Conservation (phyloP, 2,329 filamentous ascomycete species). For the Scolecobasidium constrictum region DNA sequence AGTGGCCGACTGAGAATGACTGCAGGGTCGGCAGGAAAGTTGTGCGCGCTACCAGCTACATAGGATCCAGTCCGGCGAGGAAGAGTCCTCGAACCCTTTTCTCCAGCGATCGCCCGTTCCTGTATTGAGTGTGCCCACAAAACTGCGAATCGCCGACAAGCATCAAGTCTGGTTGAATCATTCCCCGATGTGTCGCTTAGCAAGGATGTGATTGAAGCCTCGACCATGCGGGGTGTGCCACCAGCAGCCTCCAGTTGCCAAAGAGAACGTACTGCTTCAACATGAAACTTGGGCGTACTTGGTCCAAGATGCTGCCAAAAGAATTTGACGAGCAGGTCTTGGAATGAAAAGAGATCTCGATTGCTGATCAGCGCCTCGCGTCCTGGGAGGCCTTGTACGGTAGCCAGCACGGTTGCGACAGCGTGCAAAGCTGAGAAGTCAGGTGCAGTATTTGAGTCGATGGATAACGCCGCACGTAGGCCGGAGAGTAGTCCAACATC, state of each 20-base stretch:
- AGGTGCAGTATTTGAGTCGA: background rate
- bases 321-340: constrained; percentile 56
- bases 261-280: constrained; percentile 77
- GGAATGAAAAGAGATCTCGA: constrained; percentile 48
- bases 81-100: constrained; percentile 1
- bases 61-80: constrained; percentile 11
- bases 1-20: constrained; percentile 63
- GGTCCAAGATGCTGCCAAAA: constrained; percentile 76
- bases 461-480: background rate
- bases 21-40: constrained; percentile 7
- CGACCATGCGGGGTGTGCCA: constrained; percentile 58
- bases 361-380: constrained; percentile 19
- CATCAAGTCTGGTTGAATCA: constrained; percentile 30
- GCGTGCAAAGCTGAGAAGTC: constrained; percentile 7
- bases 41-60: constrained; percentile 12
- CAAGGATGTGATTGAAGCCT: constrained; percentile 66
- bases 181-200: constrained; percentile 24
- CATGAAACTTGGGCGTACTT: constrained; percentile 82
- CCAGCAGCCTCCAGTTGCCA: constrained; percentile 77
- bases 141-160: constrained; percentile 59
- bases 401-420: constrained; percentile 20
- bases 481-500: constrained; percentile 1
- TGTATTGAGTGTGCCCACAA: constrained; percentile 67
- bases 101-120: constrained; percentile 13
- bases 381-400: constrained; percentile 19